These are phyloP conservation scores for Neurospora sp. DNA, from an alignment of 2,329 filamentous ascomycete species.

Conservation along the genomic window DNA sequence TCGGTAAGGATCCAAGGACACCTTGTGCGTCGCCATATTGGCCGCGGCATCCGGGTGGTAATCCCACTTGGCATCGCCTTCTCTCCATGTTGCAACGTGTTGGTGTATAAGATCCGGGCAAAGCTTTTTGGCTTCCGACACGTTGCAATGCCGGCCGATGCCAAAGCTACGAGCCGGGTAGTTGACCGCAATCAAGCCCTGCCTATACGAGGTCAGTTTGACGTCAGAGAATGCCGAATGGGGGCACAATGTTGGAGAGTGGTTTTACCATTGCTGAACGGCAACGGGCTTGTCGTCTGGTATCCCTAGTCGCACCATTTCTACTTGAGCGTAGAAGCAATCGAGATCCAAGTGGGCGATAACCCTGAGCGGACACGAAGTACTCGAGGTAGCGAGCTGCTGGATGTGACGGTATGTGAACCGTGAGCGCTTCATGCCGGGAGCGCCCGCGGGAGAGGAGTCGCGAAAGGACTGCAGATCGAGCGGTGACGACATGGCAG, in stretches of 20 bases:
- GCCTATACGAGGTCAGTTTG: slow-evolving; percentile 37
- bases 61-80: slow-evolving; percentile 84
- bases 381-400: slow-evolving; percentile 60
- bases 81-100: slow-evolving; percentile 91
- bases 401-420: slow-evolving; percentile 81
- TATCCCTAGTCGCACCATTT: slow-evolving; percentile 75
- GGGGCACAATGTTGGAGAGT: background rate
- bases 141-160: slow-evolving; percentile 67
- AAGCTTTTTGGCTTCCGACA: slow-evolving; percentile 72
- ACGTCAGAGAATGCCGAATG: background rate
- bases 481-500: slow-evolving; percentile 22
- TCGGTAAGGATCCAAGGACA: slow-evolving; percentile 86
- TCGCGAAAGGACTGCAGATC: slow-evolving; percentile 18
- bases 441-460: slow-evolving; percentile 26
- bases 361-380: slow-evolving; percentile 70
- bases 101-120: slow-evolving; percentile 79
- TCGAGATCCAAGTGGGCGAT: slow-evolving; percentile 91
- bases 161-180: slow-evolving; percentile 79
- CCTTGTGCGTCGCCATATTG: slow-evolving; percentile 81
- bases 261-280: slow-evolving; percentile 73
- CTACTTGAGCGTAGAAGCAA: slow-evolving; percentile 95
- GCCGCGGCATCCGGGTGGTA: slow-evolving; percentile 74
- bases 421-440: slow-evolving; percentile 42
- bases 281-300: slow-evolving; percentile 71
- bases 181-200: slow-evolving; percentile 91